Evolutionary conservation across 225 moss, liverwort and hornwort species (phyloP).

Genomic region (Sphagnum tenellum): DNA sequence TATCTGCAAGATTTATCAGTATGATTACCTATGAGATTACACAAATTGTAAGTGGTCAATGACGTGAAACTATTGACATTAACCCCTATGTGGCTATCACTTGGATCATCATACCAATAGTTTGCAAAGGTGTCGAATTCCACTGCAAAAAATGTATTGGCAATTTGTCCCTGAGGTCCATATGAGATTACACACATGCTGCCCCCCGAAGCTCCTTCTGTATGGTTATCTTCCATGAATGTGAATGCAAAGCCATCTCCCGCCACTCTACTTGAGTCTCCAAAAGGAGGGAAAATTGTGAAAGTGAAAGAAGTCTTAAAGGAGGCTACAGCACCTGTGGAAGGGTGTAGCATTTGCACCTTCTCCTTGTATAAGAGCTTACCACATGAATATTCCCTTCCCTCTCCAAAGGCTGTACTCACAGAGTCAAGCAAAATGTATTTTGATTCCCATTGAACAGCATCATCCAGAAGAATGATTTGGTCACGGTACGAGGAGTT

Average conservation of each 20-base stretch:
- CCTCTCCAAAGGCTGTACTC: neutral
- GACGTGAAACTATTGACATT: conserved; percentile 49
- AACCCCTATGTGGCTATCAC: conserved; percentile 38
- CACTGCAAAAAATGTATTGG: conserved; percentile 32
- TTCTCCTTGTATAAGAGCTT: conserved; percentile 16
- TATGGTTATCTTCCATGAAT: conserved; percentile 19
- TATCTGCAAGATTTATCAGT: neutral
- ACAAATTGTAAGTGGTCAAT: conserved; percentile 12
- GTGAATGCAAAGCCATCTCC: conserved; percentile 58
- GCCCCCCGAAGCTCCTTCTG: conserved; percentile 27
- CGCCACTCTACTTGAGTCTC: neutral
- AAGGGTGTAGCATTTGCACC: conserved; percentile 21
- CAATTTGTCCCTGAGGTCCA: conserved; percentile 8
- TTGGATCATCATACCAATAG: conserved; percentile 29
- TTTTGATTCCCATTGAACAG: neutral
- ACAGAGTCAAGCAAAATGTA: neutral
- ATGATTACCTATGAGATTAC: neutral
- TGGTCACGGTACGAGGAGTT: neutral
- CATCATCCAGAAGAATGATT: neutral
- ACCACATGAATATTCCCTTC: conserved; percentile 2
- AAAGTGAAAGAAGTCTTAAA: conserved; percentile 69
- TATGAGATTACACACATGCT: neutral
- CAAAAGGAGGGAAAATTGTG: conserved; percentile 16
- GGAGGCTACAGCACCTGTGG: conserved; percentile 22
- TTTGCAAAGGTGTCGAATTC: conserved; percentile 49